Percentiles rank a stretch among this genome's conserved stretches.
Conservation (phyloP, 2,329 filamentous ascomycete genomes). For the Neonectria hederae region DNA sequence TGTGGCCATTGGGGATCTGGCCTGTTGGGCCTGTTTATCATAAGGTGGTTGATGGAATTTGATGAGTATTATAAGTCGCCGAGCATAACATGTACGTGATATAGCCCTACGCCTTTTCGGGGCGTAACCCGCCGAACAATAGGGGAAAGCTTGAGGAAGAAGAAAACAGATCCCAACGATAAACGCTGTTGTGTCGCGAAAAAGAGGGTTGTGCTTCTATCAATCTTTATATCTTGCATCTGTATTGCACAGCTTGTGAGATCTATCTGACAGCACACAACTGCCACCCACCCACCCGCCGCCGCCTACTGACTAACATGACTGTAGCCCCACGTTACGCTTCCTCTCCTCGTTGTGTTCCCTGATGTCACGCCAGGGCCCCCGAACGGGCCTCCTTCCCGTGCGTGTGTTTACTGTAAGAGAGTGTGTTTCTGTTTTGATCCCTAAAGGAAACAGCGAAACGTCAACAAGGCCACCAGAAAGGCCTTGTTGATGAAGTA, state of each 20-base stretch:
- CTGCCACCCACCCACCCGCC: not conserved
- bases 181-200: slow-evolving; percentile 3
- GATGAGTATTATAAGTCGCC: slow-evolving; percentile 18
- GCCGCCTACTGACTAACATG: not conserved
- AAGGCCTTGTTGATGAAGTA: slow-evolving; percentile 7
- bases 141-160: not conserved
- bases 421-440: slow-evolving; percentile 15
- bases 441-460: not conserved
- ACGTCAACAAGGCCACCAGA: slow-evolving; percentile 12
- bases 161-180: slow-evolving; percentile 2
- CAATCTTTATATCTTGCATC: slow-evolving; percentile 41
- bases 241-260: slow-evolving; percentile 36
- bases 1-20: slow-evolving; percentile 27
- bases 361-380: slow-evolving; percentile 4
- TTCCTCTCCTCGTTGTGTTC: not conserved
- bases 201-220: slow-evolving; percentile 33
- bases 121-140: slow-evolving; percentile 4
- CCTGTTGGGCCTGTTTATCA: slow-evolving; percentile 24
- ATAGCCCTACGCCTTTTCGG: slow-evolving; percentile 11
- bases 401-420: not conserved
- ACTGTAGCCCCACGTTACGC: slow-evolving; percentile 1
- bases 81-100: slow-evolving; percentile 18
- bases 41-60: slow-evolving; percentile 11
- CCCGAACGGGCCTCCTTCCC: slow-evolving; percentile 11
- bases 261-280: slow-evolving; percentile 32